Evolutionary conservation across 805 yeast genomes (phyloP), one percentile per base, ranked within the genome.

Genomic region (Pichia paraexigua): DNA sequence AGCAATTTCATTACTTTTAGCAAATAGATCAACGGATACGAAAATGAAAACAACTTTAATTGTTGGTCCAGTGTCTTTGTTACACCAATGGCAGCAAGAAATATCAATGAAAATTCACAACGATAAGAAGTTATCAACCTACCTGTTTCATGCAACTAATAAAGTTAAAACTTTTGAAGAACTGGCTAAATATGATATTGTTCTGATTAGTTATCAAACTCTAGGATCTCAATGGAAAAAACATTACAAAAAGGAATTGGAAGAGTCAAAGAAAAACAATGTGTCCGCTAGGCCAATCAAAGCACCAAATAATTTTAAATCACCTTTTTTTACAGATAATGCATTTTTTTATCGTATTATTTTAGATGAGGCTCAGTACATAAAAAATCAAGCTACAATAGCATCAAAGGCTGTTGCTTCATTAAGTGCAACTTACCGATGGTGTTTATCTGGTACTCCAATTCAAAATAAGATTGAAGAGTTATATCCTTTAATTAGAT

Each of bases 21-120:
- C 79, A 2, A 68, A 75, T 59, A 64, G 59, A 46, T 61, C 77
- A 2, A 45, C 46, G 15, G 58, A 56, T 25, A 41, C 68, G 20
- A 57, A 67, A 0, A 56, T 66, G 41, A 79, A 76, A 55, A 79
- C 88, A 0, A 87, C 83, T 35, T 71, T 92, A 53, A 78, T 92
- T 47, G 80, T 92, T n/a, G 95, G 95, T 0, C 98, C 99, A 0
- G 96, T 92, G 15, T 85, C 96, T 0, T 73, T 94, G 41, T 70
- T 92, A 48, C 73, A 82, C 43, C 96, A 91, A 59, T 92, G 99
- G 99, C 77, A 77, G 30, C 80, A 80, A 43, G 97, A 92, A 65
- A 69, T 89, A 37, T 72, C 72, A 56, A 72, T 81, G 20, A 85
- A 88, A 57, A 69, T 89, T 6, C 79, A 79, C 53, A 70, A 71